Evolutionary conservation across 352 stramenopile genomes (phyloP), one percentile per base, ranked within the genome.

Genomic region (Phytophthora constricta): DNA sequence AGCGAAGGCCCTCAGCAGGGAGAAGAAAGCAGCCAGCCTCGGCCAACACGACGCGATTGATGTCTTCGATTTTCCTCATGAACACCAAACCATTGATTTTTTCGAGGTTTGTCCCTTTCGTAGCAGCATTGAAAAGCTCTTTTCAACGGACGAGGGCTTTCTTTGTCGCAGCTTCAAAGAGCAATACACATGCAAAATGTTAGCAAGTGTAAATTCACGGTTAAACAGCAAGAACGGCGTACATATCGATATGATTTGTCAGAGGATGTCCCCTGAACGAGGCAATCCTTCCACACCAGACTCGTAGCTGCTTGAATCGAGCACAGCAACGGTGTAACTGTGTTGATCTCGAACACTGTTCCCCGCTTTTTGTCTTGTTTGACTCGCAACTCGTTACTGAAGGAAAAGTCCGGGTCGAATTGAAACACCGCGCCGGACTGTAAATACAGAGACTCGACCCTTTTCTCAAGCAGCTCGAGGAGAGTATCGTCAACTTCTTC

Each of bases 201-300:
- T 14, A 60, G 31, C 26, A 20, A 48, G 41, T 33, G 5, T n/a
- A 11, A 5, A 42, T 19, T 33, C 16, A 28, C 2, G 14, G 19
- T 27, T 20, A 53, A 59, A 13, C 7, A 8, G 10, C 1, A 14
- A 8, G 31, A 45, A 20, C 10, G 3, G 73, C 69, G 33, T 60
- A 77, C 69, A 42, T 70, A 77, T 64, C 28, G 58, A 41, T 70
- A 74, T 5, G 50, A 58, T 42, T 77, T 77, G 28, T 74, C 69
- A 8, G 33, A 41, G 50, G 61, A 62, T 19, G 67, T 37, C 11
- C 41, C 58, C 39, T 60, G n/a, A 10, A 52, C 60, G 5, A 63
- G 37, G 14, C 53, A 47, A 1, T 77, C 57, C 27, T 42, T 19
- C 65, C 69, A 77, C 3, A 68, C 34, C 28, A 74, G 61, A 9